Evolutionary conservation across 805 yeast genomes (phyloP), one percentile per base, ranked within the genome.

Genomic region (Candida orba): DNA sequence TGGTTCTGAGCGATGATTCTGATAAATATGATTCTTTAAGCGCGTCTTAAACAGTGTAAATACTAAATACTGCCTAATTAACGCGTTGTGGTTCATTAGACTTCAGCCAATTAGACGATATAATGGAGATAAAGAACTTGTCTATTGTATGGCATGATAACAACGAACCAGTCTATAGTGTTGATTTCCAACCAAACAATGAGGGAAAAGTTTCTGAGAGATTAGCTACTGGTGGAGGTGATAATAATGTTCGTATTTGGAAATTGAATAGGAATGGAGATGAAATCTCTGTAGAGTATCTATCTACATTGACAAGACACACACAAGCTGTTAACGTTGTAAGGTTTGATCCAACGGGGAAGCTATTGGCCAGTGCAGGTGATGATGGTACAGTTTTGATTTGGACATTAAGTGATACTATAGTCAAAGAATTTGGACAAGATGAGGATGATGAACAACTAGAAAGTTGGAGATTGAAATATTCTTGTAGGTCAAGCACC

Each of bases 311-410:
- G 40, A 63, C 83, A 4, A 89, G 88, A 53, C 99, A 93, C 59
- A 85, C 93, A 2, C 96, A 89, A 60, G 96, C 98, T 0, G 96
- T 93, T 18, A 93, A 93, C 58, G 90, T 79, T 30, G 95, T 87
- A 6, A 67, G 96, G 41, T 93, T 90, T 58, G 81, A 78, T 56
- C 79, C 82, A 3, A 64, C 61, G 3, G 96, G 96, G 1, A 71
- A 74, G 39, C 51, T 73, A 7, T 66, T 93, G 20, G 98, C 98
- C 0, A 75, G 91, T 0, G 97, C 96, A 0, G 95, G 97, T 4
- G 99, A 93, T 58, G 99, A 93, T 61, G 98, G 99, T 2, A 78
- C 83, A 7, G 74, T 93, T 23, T 69, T 90, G 50, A 63, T 93
- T 31, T 93, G 99, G 99, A 71, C 67, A 34, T 67, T 73, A 18